These are phyloP conservation scores for Guadua angustifolia DNA, from an alignment of 176 grass and related monocot species.

Conservation along the genomic window DNA sequence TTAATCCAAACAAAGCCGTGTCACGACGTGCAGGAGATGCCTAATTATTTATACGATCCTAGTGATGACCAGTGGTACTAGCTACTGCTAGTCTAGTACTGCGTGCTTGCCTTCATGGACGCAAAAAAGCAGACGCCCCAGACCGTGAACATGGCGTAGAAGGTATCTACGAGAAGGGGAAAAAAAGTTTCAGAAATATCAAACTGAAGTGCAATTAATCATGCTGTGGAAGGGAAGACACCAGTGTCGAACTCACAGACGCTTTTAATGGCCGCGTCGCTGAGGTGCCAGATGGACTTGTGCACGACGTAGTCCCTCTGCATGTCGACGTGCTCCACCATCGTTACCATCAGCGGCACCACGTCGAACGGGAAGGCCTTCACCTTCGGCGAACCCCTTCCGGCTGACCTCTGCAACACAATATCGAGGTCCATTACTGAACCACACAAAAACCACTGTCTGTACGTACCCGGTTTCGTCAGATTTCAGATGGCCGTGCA, in stretches of 20 bases:
- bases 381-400: constrained; percentile 46
- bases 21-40: not conserved
- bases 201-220: not conserved
- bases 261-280: constrained; percentile 71
- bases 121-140: constrained; percentile 90
- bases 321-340: constrained; percentile 72
- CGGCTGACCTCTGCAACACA: constrained; percentile 30
- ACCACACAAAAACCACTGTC: too few relatives aligned
- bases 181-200: not conserved
- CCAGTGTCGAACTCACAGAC: constrained; percentile 62
- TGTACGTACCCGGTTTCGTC: not conserved
- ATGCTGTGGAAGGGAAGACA: not conserved
- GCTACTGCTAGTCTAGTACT: not conserved
- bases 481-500: not conserved
- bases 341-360: constrained; percentile 83
- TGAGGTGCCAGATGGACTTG: constrained; percentile 93
- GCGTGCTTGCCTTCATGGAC: constrained; percentile 69
- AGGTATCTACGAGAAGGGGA: constrained; percentile 46
- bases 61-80: not conserved
- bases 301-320: constrained; percentile 77
- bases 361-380: constrained; percentile 67
- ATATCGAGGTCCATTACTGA: constrained; percentile 1
- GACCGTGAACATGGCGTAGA: constrained; percentile 90
- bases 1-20: not conserved
- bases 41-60: too few relatives aligned